Evolutionary conservation across 768 basidiomycete species (phyloP).

Genomic region (Exidia glandulosa): DNA sequence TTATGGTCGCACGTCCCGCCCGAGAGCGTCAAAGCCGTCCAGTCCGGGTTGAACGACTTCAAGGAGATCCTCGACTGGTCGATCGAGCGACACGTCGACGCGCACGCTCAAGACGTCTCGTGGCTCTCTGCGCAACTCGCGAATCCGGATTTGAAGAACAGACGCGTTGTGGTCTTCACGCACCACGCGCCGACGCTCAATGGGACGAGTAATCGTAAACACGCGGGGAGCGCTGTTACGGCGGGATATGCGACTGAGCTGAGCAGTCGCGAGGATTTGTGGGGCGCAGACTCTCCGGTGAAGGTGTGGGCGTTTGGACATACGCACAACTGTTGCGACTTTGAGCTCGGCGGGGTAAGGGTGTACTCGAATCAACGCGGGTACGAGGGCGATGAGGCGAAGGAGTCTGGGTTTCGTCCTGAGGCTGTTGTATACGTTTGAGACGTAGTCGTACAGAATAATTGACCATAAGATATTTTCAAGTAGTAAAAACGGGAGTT

Average conservation of each 20-base stretch:
- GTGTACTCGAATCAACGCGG: background rate
- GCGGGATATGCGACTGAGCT: conserved; percentile 25
- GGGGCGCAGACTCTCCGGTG: conserved; percentile 11
- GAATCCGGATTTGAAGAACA: conserved; percentile 19
- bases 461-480: too few species aligned
- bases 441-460: background rate
- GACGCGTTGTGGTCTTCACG: conserved; percentile 25
- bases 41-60: conserved; percentile 23
- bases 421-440: background rate
- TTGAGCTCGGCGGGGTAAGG: background rate
- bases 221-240: conserved; percentile 11
- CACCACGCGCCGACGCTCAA: conserved; percentile 30
- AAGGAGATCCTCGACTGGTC: conserved; percentile 18
- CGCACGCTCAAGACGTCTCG: conserved; percentile 18
- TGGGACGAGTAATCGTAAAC: conserved; percentile 23
- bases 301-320: conserved; percentile 23
- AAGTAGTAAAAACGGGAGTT: too few species aligned
- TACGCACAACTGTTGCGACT: background rate
- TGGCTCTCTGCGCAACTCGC: conserved; percentile 22
- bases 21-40: conserved; percentile 17
- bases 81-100: conserved; percentile 10
- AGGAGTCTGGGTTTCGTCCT: background rate
- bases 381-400: background rate
- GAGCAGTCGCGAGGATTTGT: conserved; percentile 16
- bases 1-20: conserved; percentile 26